Evolutionary conservation across 192 early-diverging fungal species (phyloP).

Genomic region (Rhizophagus sp.): DNA sequence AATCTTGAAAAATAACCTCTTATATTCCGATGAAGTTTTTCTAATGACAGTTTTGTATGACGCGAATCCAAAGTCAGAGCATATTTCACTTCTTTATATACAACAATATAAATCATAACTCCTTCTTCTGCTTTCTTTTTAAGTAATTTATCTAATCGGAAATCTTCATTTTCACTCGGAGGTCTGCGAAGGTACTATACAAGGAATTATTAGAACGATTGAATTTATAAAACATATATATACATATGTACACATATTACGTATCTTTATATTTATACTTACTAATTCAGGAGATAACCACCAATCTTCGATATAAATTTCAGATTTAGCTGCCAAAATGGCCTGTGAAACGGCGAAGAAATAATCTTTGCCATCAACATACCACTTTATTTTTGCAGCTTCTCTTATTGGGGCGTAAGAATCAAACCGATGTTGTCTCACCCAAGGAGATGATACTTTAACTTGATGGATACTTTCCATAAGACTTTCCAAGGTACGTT

Average conservation of each 20-base stretch:
- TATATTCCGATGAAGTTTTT: constrained; percentile 73
- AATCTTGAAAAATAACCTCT: constrained; percentile 38
- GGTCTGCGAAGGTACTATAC: constrained; percentile 68
- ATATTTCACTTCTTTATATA: constrained; percentile 82
- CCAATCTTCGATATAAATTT: constrained; percentile 81
- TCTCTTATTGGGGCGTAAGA: constrained; percentile 76
- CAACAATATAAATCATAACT: constrained; percentile 77
- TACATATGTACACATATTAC: neutral
- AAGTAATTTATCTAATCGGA: constrained; percentile 70
- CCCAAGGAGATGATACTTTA: constrained; percentile 62
- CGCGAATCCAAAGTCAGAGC: constrained; percentile 70
- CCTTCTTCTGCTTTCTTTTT: constrained; percentile 81
- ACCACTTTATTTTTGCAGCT: constrained; percentile 62
- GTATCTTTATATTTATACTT: neutral
- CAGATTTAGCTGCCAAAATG: constrained; percentile 63
- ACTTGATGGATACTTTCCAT: constrained; percentile 61
- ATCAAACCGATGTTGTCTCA: constrained; percentile 60
- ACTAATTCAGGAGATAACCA: constrained; percentile 82
- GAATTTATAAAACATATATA: neutral
- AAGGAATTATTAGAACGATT: neutral
- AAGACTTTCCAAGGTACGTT: constrained; percentile 67
- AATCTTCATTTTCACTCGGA: constrained; percentile 68
- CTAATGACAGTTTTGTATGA: constrained; percentile 71
- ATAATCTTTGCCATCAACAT: constrained; percentile 77
- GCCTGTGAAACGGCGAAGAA: constrained; percentile 75